Percentiles rank a stretch among this genome's conserved stretches.
Evolutionary conservation across 2,329 filamentous ascomycete genomes (phyloP).

Genomic region (Dactylonectria estremocensis): DNA sequence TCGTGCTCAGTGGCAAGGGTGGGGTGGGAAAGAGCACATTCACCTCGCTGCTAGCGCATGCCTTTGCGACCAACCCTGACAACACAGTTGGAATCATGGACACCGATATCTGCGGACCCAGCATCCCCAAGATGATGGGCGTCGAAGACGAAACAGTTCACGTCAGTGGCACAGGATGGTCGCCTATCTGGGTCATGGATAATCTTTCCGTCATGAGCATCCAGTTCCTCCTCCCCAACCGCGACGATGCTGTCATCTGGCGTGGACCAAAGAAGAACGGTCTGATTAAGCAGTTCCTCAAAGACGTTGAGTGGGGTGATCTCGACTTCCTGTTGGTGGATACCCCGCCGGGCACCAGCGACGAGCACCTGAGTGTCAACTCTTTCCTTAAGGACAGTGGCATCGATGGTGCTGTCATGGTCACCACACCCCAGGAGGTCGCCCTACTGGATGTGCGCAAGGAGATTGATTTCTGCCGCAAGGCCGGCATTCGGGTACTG

Average conservation of each 20-base stretch:
- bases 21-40: slow-evolving; percentile 98
- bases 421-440: slow-evolving; percentile 97
- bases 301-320: slow-evolving; percentile 98
- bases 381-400: slow-evolving; percentile 91
- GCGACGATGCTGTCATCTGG: slow-evolving; percentile 98
- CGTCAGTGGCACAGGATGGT: slow-evolving; percentile 90
- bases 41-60: slow-evolving; percentile 88
- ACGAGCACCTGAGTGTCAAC: slow-evolving; percentile 96
- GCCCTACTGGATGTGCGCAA: slow-evolving; percentile 93
- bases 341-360: slow-evolving; percentile 94
- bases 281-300: slow-evolving; percentile 96
- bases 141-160: slow-evolving; percentile 96
- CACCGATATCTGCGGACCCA: slow-evolving; percentile 96
- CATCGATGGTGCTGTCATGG: slow-evolving; percentile 92
- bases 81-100: slow-evolving; percentile 95
- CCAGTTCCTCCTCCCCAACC: slow-evolving; percentile 96
- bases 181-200: slow-evolving; percentile 94
- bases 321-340: slow-evolving; percentile 95
- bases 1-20: slow-evolving; percentile 94
- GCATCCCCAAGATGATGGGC: slow-evolving; percentile 99
- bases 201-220: slow-evolving; percentile 98
- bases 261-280: slow-evolving; percentile 98
- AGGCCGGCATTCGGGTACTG: slow-evolving; percentile 90
- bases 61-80: slow-evolving; percentile 85
- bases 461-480: slow-evolving; percentile 97